Evolutionary conservation across 257 asterid genomes (phyloP), one percentile per base, ranked within the genome.

Genomic region (Fraxinus excelsior): DNA sequence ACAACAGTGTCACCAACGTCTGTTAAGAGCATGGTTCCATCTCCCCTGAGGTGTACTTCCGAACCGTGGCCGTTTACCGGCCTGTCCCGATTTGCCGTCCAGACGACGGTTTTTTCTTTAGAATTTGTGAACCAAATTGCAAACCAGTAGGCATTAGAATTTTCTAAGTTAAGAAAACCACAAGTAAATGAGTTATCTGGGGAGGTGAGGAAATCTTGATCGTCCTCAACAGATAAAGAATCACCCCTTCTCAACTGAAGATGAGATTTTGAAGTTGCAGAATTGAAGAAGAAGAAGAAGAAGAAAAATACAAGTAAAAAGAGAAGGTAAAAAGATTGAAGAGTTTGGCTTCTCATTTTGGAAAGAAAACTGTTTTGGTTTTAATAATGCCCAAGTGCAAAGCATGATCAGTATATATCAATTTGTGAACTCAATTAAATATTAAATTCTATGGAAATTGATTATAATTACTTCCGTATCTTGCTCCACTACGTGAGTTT

Each of bases 91-190:
- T 92, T 90, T 1, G 96, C 94, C 66, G 67, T 83, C 97, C 97
- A 92, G 4, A 86, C 84, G 11, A 86, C 88, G 34, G 93, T 92
- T 82, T 77, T 88, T 62, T 89, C 85, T 44, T 46, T 64, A 65
- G 97, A 87, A 67, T 87, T 84, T 5, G 94, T 85, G 91, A 74
- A 90, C 97, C 97, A 92, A 38, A 90, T 84, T 0, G 87, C 94
- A 51, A 92, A 76, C 87, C 87, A 89, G 74, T 81, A 83, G 66
- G 95, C 97, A 79, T 92, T 92, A 68, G 78, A 62, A 25, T 25
- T 76, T 4, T 87, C 95, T 2, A 80, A 56, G 34, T 80, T 34
- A 3, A 84, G 72, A 82, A 92, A 92, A 2, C 97, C 97, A 26
- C 88, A 87, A 6, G 89, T 89, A 83, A 92, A 92, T 32, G 93